Base-by-base conservation (phyloP, 2,329 filamentous ascomycete species). In the Microdochium bolleyi region DNA sequence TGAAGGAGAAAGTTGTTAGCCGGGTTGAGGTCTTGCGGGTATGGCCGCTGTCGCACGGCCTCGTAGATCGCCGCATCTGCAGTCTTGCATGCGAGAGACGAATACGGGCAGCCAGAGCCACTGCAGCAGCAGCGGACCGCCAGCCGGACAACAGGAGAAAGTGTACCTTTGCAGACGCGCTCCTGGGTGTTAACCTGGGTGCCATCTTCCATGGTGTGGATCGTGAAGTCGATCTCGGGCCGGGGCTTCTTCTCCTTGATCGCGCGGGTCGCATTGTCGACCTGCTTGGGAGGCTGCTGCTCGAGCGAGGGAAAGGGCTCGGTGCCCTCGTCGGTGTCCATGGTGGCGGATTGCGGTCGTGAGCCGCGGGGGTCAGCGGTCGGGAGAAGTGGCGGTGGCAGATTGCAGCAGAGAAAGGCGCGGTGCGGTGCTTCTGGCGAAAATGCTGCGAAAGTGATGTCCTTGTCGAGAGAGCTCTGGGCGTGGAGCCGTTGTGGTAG, bases 171-270 rank as follows among this genome's bases (percentile, higher is more conserved):
- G 80, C 92, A 96, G 56, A 99, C 94, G 70, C 94, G 84, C 74
- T 99, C 94, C 69, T 88, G 75, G 57, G 94, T 99, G 83, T 83
- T 97, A 68, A 99, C 94, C 75, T 96, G 90, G 52, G 83, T 85
- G 67, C 89, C 90, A 78, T 99, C 94, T 71, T 99, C 94, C 92
- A 97, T 96, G 57, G 88, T 94, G 73, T 99, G 94, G 66, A 99
- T 84, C 53, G 90, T 95, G 71, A 99, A 99, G 77, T 99, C 94
- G 66, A 99, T 97, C 79, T 97, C 92, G 54, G 94, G 94, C 50
- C 95, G 80, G 52, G 92, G 92, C 77, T 88, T 92, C 86, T 97
- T 97, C 64, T 96, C 84, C 70, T 86, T 85, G 66, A 99, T 91
- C 56, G 94, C 94, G 70, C 89, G 89, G 66, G 92, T 87, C 62